Base-by-base conservation (phyloP, 2,329 filamentous ascomycete genomes). In the Fusarium tanahbumbuense region DNA sequence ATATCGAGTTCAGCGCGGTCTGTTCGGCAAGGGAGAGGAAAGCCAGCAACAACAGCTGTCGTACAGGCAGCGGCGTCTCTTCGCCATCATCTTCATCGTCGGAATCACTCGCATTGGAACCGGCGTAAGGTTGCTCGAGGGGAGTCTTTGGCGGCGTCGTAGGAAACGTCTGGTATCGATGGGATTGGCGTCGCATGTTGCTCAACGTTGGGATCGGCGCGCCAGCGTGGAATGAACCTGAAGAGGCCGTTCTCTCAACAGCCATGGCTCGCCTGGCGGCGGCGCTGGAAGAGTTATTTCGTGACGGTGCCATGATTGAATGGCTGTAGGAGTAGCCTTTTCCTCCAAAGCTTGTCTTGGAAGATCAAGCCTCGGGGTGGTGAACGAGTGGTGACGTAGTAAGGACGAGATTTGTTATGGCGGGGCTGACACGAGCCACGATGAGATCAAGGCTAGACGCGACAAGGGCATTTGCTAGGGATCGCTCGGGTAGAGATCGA, bases 1-100 rank as follows among this genome's bases (percentile, higher is more conserved):
- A 92, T 76, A 99, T 98, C 23, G 94, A 97, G 80, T 99, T 99
- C 77, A 99, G 87, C 1, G 96, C 96, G 0, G 95, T 98, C 84
- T 99, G 96, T 78, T 99, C 96, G 56, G 93, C 92, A 23, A 99
- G 86, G 9, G 94, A 94, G 64, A 99, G 92, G 70, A 98, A 83
- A 2, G 95, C 95, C 34, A 99, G 84, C 15, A 98, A 88, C 8
- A 90, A 86, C 65, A 99, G 90, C 83, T 98, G 96, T 72, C 86
- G 89, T 70, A 89, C 89, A 0, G 96, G 96, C 20, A 99, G 82
- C 0, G 95, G 94, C 3, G 93, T 93, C 70, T 88, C 86, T 70
- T 86, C 81, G 67, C 83, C 71, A n/a, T 81, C 81, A 45, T 76
- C 72, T 15, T 79, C 77, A 40, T 76, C 75, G 20, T 68, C 70